A percentile compares a stretch with the other conserved stretches of the same genome.
These are phyloP conservation scores for Oropetium thomaeum DNA, from an alignment of 176 grass and related monocot genomes.

Conservation along the genomic window DNA sequence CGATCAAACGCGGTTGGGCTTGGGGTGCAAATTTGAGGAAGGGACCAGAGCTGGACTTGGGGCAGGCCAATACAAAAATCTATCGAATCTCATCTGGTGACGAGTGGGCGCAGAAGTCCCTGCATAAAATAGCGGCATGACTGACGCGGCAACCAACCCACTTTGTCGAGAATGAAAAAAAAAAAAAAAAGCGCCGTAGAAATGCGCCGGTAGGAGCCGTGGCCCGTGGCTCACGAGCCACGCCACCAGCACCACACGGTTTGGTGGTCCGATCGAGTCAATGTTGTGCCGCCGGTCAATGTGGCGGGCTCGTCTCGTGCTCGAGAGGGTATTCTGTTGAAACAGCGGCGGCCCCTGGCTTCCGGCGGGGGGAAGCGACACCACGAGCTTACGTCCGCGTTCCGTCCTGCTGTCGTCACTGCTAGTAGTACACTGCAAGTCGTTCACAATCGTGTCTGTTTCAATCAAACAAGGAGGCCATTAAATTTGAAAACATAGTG, in stretches of 20 bases:
- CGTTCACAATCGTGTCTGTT: not conserved
- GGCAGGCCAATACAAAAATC: not conserved
- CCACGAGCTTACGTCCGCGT: not conserved
- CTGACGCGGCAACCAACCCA: not conserved
- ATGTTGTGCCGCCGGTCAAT: not conserved
- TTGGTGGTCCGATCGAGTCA: not conserved
- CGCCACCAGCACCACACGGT: no score
- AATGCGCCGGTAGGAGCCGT: not conserved
- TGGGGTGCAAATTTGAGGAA: not conserved
- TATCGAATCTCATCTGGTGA: not conserved
- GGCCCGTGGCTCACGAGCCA: not conserved
- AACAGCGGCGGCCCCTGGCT: not conserved
- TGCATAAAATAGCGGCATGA: not conserved
- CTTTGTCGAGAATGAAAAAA: not conserved
- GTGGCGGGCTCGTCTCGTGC: not conserved
- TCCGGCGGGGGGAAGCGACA: not conserved
- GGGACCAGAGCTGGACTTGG: not conserved
- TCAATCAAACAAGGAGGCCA: not conserved
- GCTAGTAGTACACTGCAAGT: not conserved
- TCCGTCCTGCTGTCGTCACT: not conserved
- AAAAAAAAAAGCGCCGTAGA: not conserved
- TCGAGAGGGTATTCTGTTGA: not conserved
- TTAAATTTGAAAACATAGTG: not conserved
- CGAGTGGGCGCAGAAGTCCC: not conserved
- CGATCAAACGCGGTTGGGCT: not conserved